Percentiles rank a stretch among this genome's conserved stretches.
Conservation (phyloP, 768 basidiomycete genomes). For the Amanita rubescens region DNA sequence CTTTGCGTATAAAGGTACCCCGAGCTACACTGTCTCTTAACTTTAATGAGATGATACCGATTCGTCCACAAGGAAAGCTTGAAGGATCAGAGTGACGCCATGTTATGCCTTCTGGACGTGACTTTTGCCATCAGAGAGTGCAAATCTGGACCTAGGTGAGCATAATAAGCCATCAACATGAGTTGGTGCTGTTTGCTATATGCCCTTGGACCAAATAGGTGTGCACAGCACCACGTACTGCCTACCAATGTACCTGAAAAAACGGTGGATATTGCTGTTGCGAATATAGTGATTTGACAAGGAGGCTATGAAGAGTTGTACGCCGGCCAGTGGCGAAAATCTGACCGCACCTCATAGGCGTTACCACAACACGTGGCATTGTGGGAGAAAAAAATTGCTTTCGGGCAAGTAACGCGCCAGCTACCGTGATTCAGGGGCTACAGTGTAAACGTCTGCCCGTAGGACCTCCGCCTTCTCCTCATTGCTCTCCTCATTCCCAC, state of each 20-base stretch:
- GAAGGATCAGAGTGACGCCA: neutral
- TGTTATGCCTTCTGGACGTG: neutral
- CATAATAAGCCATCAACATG: no score
- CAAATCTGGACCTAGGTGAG: neutral
- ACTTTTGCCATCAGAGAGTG: neutral
- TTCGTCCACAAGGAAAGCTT: neutral
- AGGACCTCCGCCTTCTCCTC: constrained; percentile 10
- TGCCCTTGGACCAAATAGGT: neutral
- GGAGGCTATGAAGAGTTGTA: neutral
- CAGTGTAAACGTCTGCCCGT: constrained; percentile 1
- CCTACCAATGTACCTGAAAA: neutral
- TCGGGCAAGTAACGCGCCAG: constrained; percentile 11
- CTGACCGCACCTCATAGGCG: neutral
- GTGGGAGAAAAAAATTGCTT: constrained; percentile 19
- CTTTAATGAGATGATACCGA: neutral
- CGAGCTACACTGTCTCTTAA: neutral
- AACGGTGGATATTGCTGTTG: neutral
- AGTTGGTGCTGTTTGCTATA: neutral
- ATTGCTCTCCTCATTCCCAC: constrained; percentile 3
- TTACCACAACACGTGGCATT: constrained; percentile 16
- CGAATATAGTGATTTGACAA: neutral
- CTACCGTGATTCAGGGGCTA: constrained; percentile 23
- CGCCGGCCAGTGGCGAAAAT: neutral
- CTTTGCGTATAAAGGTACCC: constrained; percentile 1
- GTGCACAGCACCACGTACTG: no score